Evolutionary conservation across 1,284 basidiomycete genomes (phyloP).

Genomic region (Inonotus obliquus): DNA sequence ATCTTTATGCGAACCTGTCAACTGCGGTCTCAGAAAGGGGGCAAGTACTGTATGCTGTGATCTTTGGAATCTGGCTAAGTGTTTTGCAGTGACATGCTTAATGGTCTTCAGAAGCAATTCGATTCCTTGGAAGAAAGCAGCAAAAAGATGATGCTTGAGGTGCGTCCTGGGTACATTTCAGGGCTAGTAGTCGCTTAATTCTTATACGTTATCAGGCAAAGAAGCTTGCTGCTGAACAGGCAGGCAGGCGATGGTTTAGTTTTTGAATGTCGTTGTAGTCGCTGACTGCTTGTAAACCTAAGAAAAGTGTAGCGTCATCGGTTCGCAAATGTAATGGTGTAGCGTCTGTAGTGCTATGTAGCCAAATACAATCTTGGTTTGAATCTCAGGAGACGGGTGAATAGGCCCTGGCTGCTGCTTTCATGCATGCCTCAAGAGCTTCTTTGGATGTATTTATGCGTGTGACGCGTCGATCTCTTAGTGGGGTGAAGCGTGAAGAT

Average conservation of each 20-base stretch:
- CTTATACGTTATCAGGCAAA: conserved; percentile 44
- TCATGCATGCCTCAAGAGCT: not conserved
- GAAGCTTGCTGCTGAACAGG: conserved; percentile 53
- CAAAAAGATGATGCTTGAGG: conserved; percentile 60
- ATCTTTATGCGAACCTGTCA: conserved; percentile 42
- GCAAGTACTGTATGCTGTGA: conserved; percentile 31
- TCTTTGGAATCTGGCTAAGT: not conserved
- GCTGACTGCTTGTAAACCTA: no score
- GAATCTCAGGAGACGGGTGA: no score
- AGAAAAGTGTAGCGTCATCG: not conserved
- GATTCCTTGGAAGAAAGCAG: conserved; percentile 60
- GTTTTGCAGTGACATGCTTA: conserved; percentile 47
- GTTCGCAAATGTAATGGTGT: not conserved
- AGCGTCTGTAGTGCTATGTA: not conserved
- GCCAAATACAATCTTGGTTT: no score
- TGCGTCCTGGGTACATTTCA: conserved; percentile 26
- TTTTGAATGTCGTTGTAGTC: conserved; percentile 18
- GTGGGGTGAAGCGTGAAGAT: no score
- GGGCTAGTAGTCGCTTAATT: not conserved
- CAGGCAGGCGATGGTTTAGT: conserved; percentile 59
- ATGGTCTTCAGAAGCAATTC: conserved; percentile 56
- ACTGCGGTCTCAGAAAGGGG: conserved; percentile 60
- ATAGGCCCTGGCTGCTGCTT: no score
- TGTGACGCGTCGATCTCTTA: not conserved
- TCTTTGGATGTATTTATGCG: not conserved